phyloP scores from a whole-genome alignment of 768 basidiomycete genomes.

The Sporobolomyces roseus region DNA sequence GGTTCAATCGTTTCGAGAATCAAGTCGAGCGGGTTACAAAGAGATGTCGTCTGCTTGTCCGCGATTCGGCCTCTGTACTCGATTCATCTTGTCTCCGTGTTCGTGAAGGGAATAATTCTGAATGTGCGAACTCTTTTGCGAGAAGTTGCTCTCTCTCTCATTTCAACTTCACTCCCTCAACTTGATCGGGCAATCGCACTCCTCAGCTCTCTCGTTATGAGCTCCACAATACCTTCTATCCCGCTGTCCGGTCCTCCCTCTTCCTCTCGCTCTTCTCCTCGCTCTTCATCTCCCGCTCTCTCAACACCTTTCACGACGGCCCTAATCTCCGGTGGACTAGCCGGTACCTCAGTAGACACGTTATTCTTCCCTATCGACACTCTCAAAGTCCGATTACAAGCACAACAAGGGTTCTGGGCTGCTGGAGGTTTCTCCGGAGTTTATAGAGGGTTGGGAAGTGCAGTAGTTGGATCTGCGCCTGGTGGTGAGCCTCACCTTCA shows the following conservation, averaged over 20 bases:
- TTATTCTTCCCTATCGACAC: slow-evolving; percentile 97
- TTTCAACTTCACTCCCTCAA: too few species aligned
- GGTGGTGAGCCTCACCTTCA: slow-evolving; percentile 61
- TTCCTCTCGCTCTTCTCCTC: background rate
- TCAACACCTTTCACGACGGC: slow-evolving; percentile 24
- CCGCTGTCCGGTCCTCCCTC: background rate
- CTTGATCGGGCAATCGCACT: too few species aligned
- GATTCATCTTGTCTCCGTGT: too few species aligned
- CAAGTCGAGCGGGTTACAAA: too few species aligned
- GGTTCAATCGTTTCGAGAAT: too few species aligned
- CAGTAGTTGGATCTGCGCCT: slow-evolving; percentile 88
- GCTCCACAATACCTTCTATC: too few species aligned
- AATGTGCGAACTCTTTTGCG: too few species aligned
- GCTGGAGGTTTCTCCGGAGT: slow-evolving; percentile 86
- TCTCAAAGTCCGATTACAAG: slow-evolving; percentile 90
- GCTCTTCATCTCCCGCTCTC: background rate
- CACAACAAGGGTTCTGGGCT: slow-evolving; percentile 72
- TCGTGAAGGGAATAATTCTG: too few species aligned
- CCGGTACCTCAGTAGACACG: slow-evolving; percentile 88
- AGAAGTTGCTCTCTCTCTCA: too few species aligned
- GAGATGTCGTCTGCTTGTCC: too few species aligned
- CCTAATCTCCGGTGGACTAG: slow-evolving; percentile 74
- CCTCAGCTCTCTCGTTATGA: too few species aligned
- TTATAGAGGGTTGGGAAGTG: slow-evolving; percentile 90
- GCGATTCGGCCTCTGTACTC: too few species aligned